phyloP scores from a whole-genome alignment of 208 protist genomes.

The Leishmania gerbilli region DNA sequence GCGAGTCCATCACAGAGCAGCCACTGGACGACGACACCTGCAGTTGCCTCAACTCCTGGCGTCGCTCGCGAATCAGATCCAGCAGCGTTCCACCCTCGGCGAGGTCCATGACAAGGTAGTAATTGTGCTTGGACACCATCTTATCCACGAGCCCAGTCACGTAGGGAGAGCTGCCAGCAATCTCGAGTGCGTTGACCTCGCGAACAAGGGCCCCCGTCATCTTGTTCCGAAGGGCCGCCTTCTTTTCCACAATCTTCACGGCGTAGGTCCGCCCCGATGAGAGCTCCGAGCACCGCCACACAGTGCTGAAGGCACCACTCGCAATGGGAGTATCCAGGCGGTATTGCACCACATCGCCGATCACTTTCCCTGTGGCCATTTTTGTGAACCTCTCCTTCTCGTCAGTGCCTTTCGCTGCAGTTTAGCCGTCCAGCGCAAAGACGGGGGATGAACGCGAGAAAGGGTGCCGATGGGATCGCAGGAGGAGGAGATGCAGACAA shows the following conservation, averaged over 20 bases:
- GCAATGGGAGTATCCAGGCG: slow-evolving; percentile 59
- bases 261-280: slow-evolving; percentile 47
- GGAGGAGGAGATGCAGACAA: background rate
- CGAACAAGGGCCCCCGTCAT: slow-evolving; percentile 68
- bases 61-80: slow-evolving; percentile 47
- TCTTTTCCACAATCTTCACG: slow-evolving; percentile 72
- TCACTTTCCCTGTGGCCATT: slow-evolving; percentile 59
- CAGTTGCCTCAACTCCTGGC: slow-evolving; percentile 23
- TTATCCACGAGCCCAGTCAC: slow-evolving; percentile 72
- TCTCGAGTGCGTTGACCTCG: slow-evolving; percentile 75
- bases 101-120: slow-evolving; percentile 84
- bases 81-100: slow-evolving; percentile 80
- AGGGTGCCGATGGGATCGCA: background rate
- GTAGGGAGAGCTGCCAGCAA: slow-evolving; percentile 47
- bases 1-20: slow-evolving; percentile 9
- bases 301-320: slow-evolving; percentile 79
- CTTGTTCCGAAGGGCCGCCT: slow-evolving; percentile 36
- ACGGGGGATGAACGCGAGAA: background rate
- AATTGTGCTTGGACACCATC: slow-evolving; percentile 74
- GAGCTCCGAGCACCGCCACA: slow-evolving; percentile 72
- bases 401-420: background rate
- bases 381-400: background rate
- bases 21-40: slow-evolving; percentile 15
- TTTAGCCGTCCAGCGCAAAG: background rate
- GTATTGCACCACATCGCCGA: slow-evolving; percentile 62